Conservation (phyloP, 441 rosid species). For the Populus tomentosa region DNA sequence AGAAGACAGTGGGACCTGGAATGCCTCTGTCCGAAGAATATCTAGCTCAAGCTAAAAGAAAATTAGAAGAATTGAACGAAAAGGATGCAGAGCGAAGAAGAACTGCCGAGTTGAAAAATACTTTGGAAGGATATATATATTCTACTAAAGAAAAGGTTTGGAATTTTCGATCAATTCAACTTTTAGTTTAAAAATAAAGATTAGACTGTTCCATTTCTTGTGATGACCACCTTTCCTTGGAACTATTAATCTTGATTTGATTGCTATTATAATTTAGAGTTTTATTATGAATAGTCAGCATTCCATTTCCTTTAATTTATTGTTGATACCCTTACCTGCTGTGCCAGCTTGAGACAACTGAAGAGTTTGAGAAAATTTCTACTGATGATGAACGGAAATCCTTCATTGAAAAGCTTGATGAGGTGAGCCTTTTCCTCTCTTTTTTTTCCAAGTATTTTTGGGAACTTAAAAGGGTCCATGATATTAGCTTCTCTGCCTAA, state of each 20-base stretch:
- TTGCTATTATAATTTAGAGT: not conserved
- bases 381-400: slow-evolving; percentile 72
- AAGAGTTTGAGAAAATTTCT: slow-evolving; percentile 65
- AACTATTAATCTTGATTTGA: not conserved
- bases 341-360: slow-evolving; percentile 74
- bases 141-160: slow-evolving; percentile 91
- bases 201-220: slow-evolving; percentile 32
- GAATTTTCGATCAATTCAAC: not conserved
- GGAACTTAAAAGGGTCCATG: not conserved
- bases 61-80: slow-evolving; percentile 74
- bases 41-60: slow-evolving; percentile 58
- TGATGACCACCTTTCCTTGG: not conserved
- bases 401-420: slow-evolving; percentile 83
- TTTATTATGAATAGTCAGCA: not conserved
- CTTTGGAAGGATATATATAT: slow-evolving; percentile 89
- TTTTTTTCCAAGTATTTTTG: not conserved
- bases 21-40: slow-evolving; percentile 60
- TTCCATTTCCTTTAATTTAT: not conserved
- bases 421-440: slow-evolving; percentile 39
- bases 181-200: not conserved
- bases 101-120: slow-evolving; percentile 90
- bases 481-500: not conserved
- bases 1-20: slow-evolving; percentile 84
- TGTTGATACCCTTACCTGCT: slow-evolving; percentile 15
- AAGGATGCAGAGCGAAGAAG: slow-evolving; percentile 66